phyloP scores from a whole-genome alignment of 2,329 filamentous ascomycete species.

The Beauveria asiatica region DNA sequence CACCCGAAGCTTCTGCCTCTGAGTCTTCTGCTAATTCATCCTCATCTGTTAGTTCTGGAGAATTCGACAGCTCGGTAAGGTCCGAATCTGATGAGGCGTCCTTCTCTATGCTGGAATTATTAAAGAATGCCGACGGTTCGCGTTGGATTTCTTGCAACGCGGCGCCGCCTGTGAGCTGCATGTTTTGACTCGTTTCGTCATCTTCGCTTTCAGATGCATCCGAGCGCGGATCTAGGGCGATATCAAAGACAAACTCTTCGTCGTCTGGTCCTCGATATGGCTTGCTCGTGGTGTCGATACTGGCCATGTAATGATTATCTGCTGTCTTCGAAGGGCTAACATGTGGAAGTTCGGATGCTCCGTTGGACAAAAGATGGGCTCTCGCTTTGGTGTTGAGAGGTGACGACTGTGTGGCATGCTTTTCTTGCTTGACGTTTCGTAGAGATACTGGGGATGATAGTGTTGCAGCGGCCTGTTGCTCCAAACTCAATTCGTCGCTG shows the following conservation, averaged over 20 bases:
- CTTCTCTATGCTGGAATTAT: not conserved
- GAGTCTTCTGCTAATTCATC: not conserved
- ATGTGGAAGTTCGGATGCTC: not conserved
- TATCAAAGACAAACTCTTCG: conserved; percentile 5
- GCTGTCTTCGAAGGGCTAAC: not conserved
- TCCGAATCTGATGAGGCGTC: not conserved
- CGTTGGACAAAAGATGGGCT: not conserved
- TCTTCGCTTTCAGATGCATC: not conserved
- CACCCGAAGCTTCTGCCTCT: conserved; percentile 13
- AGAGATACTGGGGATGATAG: conserved; percentile 22
- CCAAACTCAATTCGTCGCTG: not conserved
- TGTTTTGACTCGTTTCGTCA: not conserved
- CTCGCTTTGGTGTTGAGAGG: not conserved
- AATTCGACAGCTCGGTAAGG: conserved; percentile 2
- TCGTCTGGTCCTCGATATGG: not conserved
- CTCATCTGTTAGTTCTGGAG: not conserved
- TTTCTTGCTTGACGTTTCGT: conserved; percentile 5
- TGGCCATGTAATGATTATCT: not conserved
- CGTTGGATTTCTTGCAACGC: not conserved
- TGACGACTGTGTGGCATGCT: not conserved
- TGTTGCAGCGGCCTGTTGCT: conserved; percentile 16
- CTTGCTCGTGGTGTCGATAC: not conserved
- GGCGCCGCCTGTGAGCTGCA: not conserved
- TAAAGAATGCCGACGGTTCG: not conserved
- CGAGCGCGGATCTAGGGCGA: not conserved